These are phyloP conservation scores for Aspergillus sclerotialis DNA, from an alignment of 2,329 filamentous ascomycete genomes.

Conservation along the genomic window DNA sequence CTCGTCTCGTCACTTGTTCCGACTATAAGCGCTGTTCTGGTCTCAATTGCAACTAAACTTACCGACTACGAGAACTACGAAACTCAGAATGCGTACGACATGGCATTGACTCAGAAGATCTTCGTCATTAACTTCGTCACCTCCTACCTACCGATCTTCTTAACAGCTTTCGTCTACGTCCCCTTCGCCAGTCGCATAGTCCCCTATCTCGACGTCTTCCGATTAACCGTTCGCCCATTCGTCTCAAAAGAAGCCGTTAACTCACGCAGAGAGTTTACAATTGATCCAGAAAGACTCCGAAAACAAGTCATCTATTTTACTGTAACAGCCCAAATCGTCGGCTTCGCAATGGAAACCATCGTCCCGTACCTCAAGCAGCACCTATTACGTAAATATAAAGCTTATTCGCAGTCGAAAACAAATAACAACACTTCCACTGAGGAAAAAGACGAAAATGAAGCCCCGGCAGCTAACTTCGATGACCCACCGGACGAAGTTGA, in stretches of 20 bases:
- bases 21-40: slow-evolving; percentile 73
- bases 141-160: slow-evolving; percentile 81
- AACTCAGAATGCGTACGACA: slow-evolving; percentile 74
- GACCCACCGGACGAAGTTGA: slow-evolving; percentile 72
- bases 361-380: slow-evolving; percentile 80
- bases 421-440: slow-evolving; percentile 7
- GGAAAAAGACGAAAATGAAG: slow-evolving; percentile 14
- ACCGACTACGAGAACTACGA: slow-evolving; percentile 91
- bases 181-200: slow-evolving; percentile 82
- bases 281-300: slow-evolving; percentile 75
- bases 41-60: slow-evolving; percentile 66
- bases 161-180: slow-evolving; percentile 92
- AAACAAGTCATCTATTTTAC: slow-evolving; percentile 97
- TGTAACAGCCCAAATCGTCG: slow-evolving; percentile 89
- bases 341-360: slow-evolving; percentile 76
- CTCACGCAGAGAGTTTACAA: slow-evolving; percentile 59
- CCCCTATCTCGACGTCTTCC: slow-evolving; percentile 84
- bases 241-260: slow-evolving; percentile 68
- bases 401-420: slow-evolving; percentile 22
- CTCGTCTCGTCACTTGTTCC: slow-evolving; percentile 77
- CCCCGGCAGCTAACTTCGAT: slow-evolving; percentile 39
- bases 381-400: slow-evolving; percentile 63
- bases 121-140: slow-evolving; percentile 99
- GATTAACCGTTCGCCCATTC: slow-evolving; percentile 66
- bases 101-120: slow-evolving; percentile 82